Base-by-base conservation (phyloP, 495 filamentous ascomycete genomes). In the Aspergillus leporis region DNA sequence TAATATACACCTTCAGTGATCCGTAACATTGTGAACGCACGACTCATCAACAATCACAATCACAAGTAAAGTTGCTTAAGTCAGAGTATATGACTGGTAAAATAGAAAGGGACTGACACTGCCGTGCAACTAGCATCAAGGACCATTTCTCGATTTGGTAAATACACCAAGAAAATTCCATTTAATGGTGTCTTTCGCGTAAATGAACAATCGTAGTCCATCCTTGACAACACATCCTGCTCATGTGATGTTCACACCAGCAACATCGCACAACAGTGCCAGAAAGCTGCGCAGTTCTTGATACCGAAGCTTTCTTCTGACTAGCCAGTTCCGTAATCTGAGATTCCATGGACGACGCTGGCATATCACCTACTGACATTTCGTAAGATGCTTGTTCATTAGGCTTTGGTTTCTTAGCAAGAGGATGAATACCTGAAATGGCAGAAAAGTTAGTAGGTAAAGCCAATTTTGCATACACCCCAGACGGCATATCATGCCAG, bases 201-300 rank as follows among this genome's bases (percentile, higher is more conserved):
- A 90, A 69, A 58, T 87, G 83, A 21, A 91, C 86, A 46, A 89
- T 76, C 5, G 88, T 84, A 22, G 84, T 84, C 78, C 88, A 92
- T 16, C 87, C 88, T 19, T 87, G 78, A 69, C 90, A 93, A 68
- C 90, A 93, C 51, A 71, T 66, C 19, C 79, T 84, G 52, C 77
- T 87, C 87, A 93, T 91, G 31, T 81, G 78, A 76, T 93, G 90
- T 25, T 77, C 72, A 73, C 90, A 93, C 88, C 90, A 93, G 52
- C 88, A 89, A 63, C 89, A 92, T 58, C 83, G 83, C 21, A 88
- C 82, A 66, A 80, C 80, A 18, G 80, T 3, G 43, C 19, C 83
- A 82, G 61, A 83, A 75, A 22, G 79, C 76, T 13, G 82, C 78
- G 23, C 81, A 25, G 61, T 23, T 28, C 14, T 40, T 28, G 51